Conservation (phyloP, 306 rosid genomes). For the Biancaea sappan region DNA sequence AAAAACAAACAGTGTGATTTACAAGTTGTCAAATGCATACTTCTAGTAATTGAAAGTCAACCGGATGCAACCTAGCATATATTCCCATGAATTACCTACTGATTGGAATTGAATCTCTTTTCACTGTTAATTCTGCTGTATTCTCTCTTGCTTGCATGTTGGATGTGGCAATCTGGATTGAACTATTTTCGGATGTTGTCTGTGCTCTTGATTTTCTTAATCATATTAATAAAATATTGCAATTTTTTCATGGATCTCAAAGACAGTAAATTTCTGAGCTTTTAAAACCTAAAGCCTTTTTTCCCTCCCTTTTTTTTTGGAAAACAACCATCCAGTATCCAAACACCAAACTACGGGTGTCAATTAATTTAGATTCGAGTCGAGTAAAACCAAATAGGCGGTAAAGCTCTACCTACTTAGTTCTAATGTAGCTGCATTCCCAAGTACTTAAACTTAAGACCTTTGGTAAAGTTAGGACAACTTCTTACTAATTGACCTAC, state of each 20-base stretch:
- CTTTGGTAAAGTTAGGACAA: too few species aligned
- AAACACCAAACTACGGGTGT: too few species aligned
- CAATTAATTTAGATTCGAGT: too few species aligned
- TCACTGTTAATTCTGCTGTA: not conserved
- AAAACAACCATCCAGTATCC: too few species aligned
- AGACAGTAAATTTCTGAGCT: not conserved
- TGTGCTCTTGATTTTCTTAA: conserved; percentile 18
- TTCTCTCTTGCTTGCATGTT: conserved; percentile 28
- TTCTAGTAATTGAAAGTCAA: not conserved
- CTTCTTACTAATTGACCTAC: too few species aligned
- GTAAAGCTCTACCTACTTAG: too few species aligned
- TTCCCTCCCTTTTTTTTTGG: too few species aligned
- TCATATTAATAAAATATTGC: conserved; percentile 4
- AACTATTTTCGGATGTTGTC: not conserved
- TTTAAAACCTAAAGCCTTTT: not conserved
- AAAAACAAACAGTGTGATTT: not conserved
- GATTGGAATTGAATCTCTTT: conserved; percentile 8
- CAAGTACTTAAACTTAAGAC: too few species aligned
- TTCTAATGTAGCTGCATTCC: too few species aligned
- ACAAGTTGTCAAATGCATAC: conserved; percentile 1
- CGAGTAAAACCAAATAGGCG: too few species aligned
- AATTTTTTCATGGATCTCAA: conserved; percentile 24
- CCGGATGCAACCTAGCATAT: not conserved
- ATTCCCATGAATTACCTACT: conserved; percentile 3
- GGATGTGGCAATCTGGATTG: conserved; percentile 18